A percentile compares a stretch with the other conserved stretches of the same genome.
These are phyloP conservation scores for Mediolabrus comicus DNA, from an alignment of 108 stramenopile genomes.

Conservation along the genomic window DNA sequence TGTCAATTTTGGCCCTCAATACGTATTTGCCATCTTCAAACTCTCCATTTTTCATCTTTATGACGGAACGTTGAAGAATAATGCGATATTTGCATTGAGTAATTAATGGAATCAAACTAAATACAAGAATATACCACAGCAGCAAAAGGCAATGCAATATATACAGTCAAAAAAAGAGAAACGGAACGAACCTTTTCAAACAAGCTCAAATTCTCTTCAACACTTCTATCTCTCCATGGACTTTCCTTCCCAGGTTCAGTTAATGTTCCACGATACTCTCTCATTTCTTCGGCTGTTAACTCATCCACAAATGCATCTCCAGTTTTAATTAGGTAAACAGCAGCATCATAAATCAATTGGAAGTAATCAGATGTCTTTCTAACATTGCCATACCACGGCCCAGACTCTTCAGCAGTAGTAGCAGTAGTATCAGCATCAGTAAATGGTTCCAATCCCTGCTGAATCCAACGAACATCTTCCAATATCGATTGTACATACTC, in stretches of 20 bases:
- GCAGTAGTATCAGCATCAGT: slow-evolving; percentile 1
- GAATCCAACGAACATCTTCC: slow-evolving; percentile 89
- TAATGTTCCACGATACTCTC: slow-evolving; percentile 84
- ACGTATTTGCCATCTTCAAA: slow-evolving; percentile 75
- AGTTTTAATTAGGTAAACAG: slow-evolving; percentile 66
- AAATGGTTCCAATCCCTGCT: slow-evolving; percentile 51
- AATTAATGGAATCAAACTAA: not conserved
- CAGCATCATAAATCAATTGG: slow-evolving; percentile 80
- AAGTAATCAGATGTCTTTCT: slow-evolving; percentile 87
- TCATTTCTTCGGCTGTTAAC: slow-evolving; percentile 83
- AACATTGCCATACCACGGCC: slow-evolving; percentile 78
- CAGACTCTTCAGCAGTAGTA: slow-evolving; percentile 5
- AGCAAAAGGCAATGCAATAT: not conserved
- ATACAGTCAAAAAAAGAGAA: not conserved
- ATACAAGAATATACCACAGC: not conserved
- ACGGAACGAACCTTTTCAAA: slow-evolving; percentile 69
- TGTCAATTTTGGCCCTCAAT: slow-evolving; percentile 91
- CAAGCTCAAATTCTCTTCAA: slow-evolving; percentile 77
- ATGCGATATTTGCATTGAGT: not conserved
- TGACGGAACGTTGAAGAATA: not conserved
- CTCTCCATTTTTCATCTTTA: slow-evolving; percentile 70
- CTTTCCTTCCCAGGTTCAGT: slow-evolving; percentile 83
- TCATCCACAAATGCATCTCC: slow-evolving; percentile 90
- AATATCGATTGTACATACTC: slow-evolving; percentile 87
- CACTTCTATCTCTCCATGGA: slow-evolving; percentile 65